Conservation (phyloP, 2,329 filamentous ascomycete genomes). For the Aspergillus latus region DNA sequence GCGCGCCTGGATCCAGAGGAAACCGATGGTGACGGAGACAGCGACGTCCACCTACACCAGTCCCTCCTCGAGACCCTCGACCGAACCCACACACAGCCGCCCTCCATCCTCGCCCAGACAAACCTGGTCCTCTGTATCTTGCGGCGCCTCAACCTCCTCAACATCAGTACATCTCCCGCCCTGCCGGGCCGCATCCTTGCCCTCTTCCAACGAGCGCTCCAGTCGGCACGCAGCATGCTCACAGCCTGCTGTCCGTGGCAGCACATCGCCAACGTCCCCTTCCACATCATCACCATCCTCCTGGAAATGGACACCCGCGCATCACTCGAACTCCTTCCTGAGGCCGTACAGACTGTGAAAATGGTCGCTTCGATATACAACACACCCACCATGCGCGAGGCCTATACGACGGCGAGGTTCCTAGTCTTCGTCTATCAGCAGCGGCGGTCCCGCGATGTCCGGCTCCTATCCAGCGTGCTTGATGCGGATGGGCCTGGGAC, state of each 20-base stretch:
- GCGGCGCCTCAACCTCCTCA: conserved; percentile 52
- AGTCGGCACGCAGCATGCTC: conserved; percentile 48
- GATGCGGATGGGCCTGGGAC: background rate
- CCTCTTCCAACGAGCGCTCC: conserved; percentile 46
- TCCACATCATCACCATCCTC: conserved; percentile 57
- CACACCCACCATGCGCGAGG: conserved; percentile 51
- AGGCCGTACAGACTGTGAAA: conserved; percentile 51
- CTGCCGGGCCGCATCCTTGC: conserved; percentile 48
- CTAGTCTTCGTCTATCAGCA: conserved; percentile 53
- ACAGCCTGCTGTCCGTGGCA: conserved; percentile 54
- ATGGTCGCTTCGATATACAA: conserved; percentile 45
- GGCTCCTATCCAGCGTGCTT: background rate
- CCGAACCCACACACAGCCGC: conserved; percentile 41
- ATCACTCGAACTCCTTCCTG: conserved; percentile 48
- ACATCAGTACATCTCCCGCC: conserved; percentile 42
- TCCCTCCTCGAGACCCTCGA: conserved; percentile 43
- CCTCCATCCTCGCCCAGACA: conserved; percentile 52
- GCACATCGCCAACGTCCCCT: conserved; percentile 59
- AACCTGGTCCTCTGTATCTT: conserved; percentile 57
- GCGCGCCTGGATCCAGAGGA: conserved; percentile 53
- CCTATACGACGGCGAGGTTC: conserved; percentile 52
- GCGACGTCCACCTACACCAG: conserved; percentile 36
- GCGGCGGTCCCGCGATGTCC: conserved; percentile 42
- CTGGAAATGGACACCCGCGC: conserved; percentile 55
- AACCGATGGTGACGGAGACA: conserved; percentile 34